Base-by-base conservation (phyloP, 2,329 filamentous ascomycete genomes). In the Alternaria sp. region DNA sequence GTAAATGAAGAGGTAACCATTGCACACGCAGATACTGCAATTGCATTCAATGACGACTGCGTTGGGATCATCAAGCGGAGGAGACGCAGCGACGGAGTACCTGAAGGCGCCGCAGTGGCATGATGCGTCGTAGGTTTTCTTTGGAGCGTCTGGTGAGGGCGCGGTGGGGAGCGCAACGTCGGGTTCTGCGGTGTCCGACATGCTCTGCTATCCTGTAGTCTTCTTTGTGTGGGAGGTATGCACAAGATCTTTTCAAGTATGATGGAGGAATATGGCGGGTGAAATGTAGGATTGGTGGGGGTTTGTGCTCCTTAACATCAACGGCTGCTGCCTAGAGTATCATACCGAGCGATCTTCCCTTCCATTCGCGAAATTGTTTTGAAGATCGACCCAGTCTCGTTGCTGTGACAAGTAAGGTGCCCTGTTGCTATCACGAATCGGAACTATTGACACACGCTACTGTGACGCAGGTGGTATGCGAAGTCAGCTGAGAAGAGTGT, bases 31-130 rank as follows among this genome's bases (percentile, higher is more conserved):
- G 56, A 82, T 81, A 34, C 83, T 85, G 71, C 84, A 86, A 66
- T 81, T 84, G 77, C 84, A 86, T 23, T 78, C 63, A 21, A 79
- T 44, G 6, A 84, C 78, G 54, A 74, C 65, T 56, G 80, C 72
- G 14, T 31, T 56, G 10, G 61, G 61, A 61, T 81, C 77, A 11
- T 79, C 74, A 36, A 85, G 75, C 5, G 83, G 80, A 23, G 83
- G 82, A 23, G 81, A 80, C 31, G 84, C 75, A 11, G 74, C 81
- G n/a, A 85, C 74, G 13, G 77, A 77, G 66, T 84, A 83, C 54
- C 75, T 73, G 69, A 86, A 79, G 56, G 79, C 79, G 48, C 82
- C 81, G 71, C 84, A 86, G 69, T 86, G 84, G 67, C 84, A 86
- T 49, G 82, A 81, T 11, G 77, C 82, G 23, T 78, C 74, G 71